Percentiles rank a stretch among this genome's conserved stretches.
phyloP scores from a whole-genome alignment of 345 rosid genomes.

The Melastoma malabathricum region DNA sequence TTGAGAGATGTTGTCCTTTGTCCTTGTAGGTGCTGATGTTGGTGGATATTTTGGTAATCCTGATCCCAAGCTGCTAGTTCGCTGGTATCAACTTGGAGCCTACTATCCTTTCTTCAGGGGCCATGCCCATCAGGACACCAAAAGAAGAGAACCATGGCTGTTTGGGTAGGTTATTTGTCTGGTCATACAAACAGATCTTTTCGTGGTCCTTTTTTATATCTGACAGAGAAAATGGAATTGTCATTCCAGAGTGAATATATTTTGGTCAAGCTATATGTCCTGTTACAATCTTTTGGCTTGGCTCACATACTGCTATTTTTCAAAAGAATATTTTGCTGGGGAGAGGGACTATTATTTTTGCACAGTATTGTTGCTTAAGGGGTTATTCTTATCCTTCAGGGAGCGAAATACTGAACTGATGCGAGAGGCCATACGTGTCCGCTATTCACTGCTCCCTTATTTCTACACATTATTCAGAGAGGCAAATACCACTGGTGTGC shows the following conservation, averaged over 20 bases:
- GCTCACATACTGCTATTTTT: too few species aligned
- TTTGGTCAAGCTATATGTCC: too few species aligned
- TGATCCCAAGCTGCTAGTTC: slow-evolving; percentile 76
- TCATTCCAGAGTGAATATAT: too few species aligned
- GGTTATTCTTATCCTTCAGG: slow-evolving; percentile 23
- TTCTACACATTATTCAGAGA: slow-evolving; percentile 93
- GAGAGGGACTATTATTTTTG: background rate
- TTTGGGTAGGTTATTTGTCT: slow-evolving; percentile 51
- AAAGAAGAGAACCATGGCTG: slow-evolving; percentile 96
- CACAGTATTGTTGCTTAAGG: background rate
- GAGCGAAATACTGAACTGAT: slow-evolving; percentile 72
- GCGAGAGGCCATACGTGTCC: slow-evolving; percentile 78
- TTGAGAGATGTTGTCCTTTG: background rate
- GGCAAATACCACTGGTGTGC: slow-evolving; percentile 79
- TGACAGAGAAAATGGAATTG: too few species aligned
- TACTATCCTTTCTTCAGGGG: slow-evolving; percentile 97
- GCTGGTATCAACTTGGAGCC: slow-evolving; percentile 99
- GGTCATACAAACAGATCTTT: background rate
- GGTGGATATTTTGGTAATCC: slow-evolving; percentile 99
- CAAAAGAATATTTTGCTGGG: too few species aligned
- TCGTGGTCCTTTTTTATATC: too few species aligned
- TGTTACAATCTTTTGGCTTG: too few species aligned
- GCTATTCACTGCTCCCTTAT: slow-evolving; percentile 81
- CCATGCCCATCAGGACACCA: slow-evolving; percentile 97
- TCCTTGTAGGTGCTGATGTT: slow-evolving; percentile 71